Base-by-base conservation (phyloP, 805 yeast species). In the Candida sphagnicola region DNA sequence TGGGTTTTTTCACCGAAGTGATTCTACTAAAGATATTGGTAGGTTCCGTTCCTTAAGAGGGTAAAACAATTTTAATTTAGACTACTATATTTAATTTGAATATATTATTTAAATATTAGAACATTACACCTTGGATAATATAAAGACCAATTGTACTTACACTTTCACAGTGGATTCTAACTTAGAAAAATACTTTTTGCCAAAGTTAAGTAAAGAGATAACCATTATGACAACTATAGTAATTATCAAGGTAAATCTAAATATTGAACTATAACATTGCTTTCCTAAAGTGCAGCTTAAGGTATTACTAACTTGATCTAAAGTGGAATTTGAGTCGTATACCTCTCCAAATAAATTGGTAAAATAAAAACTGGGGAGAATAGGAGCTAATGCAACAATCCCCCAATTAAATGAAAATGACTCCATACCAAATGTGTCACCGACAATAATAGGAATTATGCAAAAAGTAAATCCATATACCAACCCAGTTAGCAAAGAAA, bases 401-500 rank as follows among this genome's bases (percentile, higher is more conserved):
- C 95, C 95, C 86, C 89, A 85, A 50, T 82, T 82, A 46, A 74
- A 78, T 5, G 85, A 75, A 49, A 84, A 82, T 37, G 74, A 68
- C 13, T 65, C 65, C 65, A 85, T 74, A 2, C 93, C 93, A 61
- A 83, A 85, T 8, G 72, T 59, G 46, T 85, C 91, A 13, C 87
- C 75, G n/a, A 82, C 72, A 15, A 85, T 75, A n/a, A 85, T 78
- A 4, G 95, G 93, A 59, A 77, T 74, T 6, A 82, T 69, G 35
- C 90, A 84, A 61, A 82, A 82, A 16, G 80, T 70, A 45, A 78
- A 74, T 1, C 95, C 95, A 59, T 85, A 85, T 28, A 81, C 82
- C 26, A 80, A 63, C 0, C 95, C 95, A 21, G 77, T 72, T 14
- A 76, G 51, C n/a, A 73, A 54, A 1, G 90, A 79, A 17, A 74